phyloP scores from a whole-genome alignment of 441 rosid species.

The Manihot esculenta region DNA sequence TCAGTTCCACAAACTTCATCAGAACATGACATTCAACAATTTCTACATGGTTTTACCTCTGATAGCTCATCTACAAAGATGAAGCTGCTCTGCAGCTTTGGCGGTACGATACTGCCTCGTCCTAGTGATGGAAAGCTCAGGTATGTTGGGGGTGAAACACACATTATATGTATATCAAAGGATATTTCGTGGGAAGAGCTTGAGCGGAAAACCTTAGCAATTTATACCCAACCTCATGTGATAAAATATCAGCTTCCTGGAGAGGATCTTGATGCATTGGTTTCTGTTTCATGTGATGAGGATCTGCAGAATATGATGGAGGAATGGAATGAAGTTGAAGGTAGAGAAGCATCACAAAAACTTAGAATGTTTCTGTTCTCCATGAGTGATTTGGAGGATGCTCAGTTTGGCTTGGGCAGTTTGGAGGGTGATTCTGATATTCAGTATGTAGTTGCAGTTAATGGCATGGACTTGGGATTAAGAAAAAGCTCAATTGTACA shows the following conservation, averaged over 20 bases:
- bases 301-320: conserved; percentile 92
- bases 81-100: conserved; percentile 87
- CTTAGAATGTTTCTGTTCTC: conserved; percentile 81
- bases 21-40: conserved; percentile 40
- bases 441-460: conserved; percentile 80
- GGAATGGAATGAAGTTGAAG: conserved; percentile 64
- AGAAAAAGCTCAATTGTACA: conserved; percentile 41
- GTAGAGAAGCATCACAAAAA: conserved; percentile 53
- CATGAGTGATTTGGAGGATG: conserved; percentile 66
- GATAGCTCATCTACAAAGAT: conserved; percentile 44
- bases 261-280: conserved; percentile 89
- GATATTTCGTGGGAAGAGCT: conserved; percentile 65
- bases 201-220: conserved; percentile 54
- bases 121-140: conserved; percentile 91
- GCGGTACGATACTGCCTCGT: conserved; percentile 80
- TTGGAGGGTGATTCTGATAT: conserved; percentile 67
- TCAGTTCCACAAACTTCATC: conserved; percentile 43
- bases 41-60: conserved; percentile 39
- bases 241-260: conserved; percentile 94
- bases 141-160: conserved; percentile 92
- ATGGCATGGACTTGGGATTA: conserved; percentile 68
- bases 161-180: conserved; percentile 57
- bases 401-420: conserved; percentile 52
- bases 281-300: conserved; percentile 86
- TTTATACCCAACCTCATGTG: conserved; percentile 56